Conservation (phyloP, 2,329 filamentous ascomycete genomes). For the Grosmannia clavigera region DNA sequence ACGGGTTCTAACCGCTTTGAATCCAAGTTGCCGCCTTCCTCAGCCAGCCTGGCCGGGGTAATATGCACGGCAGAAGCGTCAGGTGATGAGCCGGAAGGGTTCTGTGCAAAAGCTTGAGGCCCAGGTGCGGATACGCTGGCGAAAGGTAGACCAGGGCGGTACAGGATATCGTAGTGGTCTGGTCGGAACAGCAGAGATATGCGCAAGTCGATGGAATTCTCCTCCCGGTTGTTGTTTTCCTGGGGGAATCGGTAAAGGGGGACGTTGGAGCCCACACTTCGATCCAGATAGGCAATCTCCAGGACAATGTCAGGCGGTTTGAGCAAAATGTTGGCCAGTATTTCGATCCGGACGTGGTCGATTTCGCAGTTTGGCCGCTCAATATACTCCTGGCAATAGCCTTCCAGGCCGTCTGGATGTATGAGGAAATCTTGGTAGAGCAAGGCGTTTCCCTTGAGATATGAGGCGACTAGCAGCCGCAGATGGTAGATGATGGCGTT, state of each 20-base stretch:
- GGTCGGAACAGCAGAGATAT: constrained; percentile 53
- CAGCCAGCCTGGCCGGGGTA: too few species aligned
- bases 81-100: too few species aligned
- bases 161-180: constrained; percentile 91
- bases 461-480: constrained; percentile 71
- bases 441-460: constrained; percentile 62
- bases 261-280: constrained; percentile 64
- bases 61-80: too few species aligned
- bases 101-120: neutral
- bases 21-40: too few species aligned
- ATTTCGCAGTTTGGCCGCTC: constrained; percentile 73
- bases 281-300: constrained; percentile 84
- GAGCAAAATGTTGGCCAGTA: constrained; percentile 67
- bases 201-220: constrained; percentile 29
- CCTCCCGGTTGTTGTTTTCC: constrained; percentile 33
- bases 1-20: too few species aligned
- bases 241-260: constrained; percentile 57
- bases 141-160: constrained; percentile 26
- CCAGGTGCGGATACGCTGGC: neutral
- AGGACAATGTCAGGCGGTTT: constrained; percentile 67
- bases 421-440: constrained; percentile 62
- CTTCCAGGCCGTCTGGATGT: constrained; percentile 43
- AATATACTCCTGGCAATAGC: constrained; percentile 59
- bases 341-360: constrained; percentile 73
- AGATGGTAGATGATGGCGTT: constrained; percentile 76